Evolutionary conservation across 345 rosid species (phyloP), one percentile per base, ranked within the genome.

Genomic region (Excoecaria agallocha): DNA sequence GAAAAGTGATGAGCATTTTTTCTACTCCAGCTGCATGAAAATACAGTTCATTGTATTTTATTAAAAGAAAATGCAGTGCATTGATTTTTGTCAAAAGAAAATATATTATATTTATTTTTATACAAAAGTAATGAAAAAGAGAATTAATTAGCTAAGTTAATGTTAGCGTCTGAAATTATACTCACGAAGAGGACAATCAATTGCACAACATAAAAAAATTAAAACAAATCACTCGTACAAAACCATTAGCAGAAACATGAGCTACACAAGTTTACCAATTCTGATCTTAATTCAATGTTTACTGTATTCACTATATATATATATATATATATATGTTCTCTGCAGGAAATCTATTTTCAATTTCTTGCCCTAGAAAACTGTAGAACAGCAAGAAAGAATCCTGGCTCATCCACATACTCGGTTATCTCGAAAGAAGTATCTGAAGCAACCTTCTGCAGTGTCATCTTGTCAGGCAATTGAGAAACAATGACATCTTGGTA

Each of bases 361-460:
- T 62, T 70, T 71, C 65, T 70, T 52, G 63, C 67, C 65, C 76
- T 63, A 20, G 69, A 76, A 81, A 80, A 85, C 62, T 69, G 86
- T 41, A 91, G 79, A 76, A 89, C 91, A 73, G 92, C 90, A 50
- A 94, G 89, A 84, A 85, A 92, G 60, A 94, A 80, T 66, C 82
- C 88, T 71, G 93, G 86, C 46, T 90, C 93, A 48, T 95, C 96
- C 20, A 81, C 80, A 55, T 82, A 93, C 50, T 93, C 85, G 0
- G 74, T 76, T 69, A 91, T 24, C 79, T 89, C 85, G 72, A 89
- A 88, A 24, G 82, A 86, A 82, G 90, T 89, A 55, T 76, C 69
- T 61, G 84, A 72, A 17, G 89, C 93, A 77, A 65, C 87, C 60
- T 69, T 78, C 82, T 80, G 86, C 82, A 94, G 69, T n/a, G 87